Conservation (phyloP, 176 grass and related monocot species). For the Raddia guianensis region DNA sequence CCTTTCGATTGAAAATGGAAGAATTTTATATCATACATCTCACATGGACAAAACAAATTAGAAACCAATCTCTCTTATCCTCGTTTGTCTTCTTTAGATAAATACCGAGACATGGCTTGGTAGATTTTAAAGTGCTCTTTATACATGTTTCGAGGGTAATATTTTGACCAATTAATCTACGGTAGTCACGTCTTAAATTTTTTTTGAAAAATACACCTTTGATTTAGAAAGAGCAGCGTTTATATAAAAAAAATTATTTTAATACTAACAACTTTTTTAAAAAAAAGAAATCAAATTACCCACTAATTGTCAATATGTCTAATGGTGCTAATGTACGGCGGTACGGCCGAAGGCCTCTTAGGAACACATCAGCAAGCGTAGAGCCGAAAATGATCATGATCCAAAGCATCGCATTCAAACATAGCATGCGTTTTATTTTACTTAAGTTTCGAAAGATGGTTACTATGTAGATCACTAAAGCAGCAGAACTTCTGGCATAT, state of each 20-base stretch:
- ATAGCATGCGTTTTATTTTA: constrained; percentile 12
- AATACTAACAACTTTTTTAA: background rate
- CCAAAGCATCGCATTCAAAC: constrained; percentile 27
- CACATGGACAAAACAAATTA: too few relatives aligned
- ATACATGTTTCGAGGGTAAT: too few relatives aligned
- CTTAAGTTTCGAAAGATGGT: constrained; percentile 18
- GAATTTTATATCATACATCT: too few relatives aligned
- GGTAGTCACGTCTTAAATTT: too few relatives aligned
- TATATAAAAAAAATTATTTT: background rate
- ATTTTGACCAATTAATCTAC: too few relatives aligned
- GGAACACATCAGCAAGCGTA: background rate
- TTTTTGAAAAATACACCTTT: background rate
- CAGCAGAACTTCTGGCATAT: constrained; percentile 28
- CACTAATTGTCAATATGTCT: background rate
- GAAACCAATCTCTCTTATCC: too few relatives aligned
- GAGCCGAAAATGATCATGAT: background rate
- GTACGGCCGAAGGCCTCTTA: background rate
- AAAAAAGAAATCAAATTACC: background rate
- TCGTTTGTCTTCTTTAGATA: too few relatives aligned
- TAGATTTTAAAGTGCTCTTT: too few relatives aligned
- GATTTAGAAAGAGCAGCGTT: background rate
- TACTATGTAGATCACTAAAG: constrained; percentile 32
- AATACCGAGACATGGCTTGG: too few relatives aligned
- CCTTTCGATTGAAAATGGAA: too few relatives aligned
- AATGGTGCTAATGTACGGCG: too few relatives aligned